Evolutionary conservation across 352 stramenopile genomes (phyloP).

Genomic region (Pelagophyceae sp.): DNA sequence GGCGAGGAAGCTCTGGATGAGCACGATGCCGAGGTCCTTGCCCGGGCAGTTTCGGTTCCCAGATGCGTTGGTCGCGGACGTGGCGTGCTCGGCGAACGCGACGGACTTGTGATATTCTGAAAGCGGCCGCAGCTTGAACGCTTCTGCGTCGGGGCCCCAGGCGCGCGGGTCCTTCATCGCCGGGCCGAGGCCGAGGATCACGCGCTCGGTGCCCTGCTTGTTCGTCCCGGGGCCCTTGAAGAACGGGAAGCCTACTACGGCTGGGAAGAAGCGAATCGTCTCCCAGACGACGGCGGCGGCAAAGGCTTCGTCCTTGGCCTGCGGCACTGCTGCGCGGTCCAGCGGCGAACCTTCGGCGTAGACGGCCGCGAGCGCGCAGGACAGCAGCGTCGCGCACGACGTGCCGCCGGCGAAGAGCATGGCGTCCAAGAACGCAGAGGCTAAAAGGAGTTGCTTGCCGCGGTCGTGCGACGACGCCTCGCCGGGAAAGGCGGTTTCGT

Average conservation of each 20-base stretch:
- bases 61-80: background rate
- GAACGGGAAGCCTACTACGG: background rate
- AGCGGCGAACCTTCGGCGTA: background rate
- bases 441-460: background rate
- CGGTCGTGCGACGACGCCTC: background rate
- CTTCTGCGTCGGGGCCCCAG: background rate
- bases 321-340: background rate
- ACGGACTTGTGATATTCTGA: background rate
- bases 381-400: background rate
- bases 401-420: slow-evolving; percentile 1
- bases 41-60: background rate
- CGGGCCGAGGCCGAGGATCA: background rate
- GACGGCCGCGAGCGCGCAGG: background rate
- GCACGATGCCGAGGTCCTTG: background rate
- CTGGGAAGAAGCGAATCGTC: background rate
- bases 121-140: background rate
- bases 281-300: background rate
- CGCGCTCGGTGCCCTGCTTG: background rate
- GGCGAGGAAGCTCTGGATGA: background rate
- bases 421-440: background rate
- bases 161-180: background rate
- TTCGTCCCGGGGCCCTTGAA: background rate
- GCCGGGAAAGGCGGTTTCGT: no score
- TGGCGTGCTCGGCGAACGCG: slow-evolving; percentile 2
- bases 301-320: background rate